Evolutionary conservation across 2,329 filamentous ascomycete species (phyloP).

Genomic region (Aspergillus transmontanensis): DNA sequence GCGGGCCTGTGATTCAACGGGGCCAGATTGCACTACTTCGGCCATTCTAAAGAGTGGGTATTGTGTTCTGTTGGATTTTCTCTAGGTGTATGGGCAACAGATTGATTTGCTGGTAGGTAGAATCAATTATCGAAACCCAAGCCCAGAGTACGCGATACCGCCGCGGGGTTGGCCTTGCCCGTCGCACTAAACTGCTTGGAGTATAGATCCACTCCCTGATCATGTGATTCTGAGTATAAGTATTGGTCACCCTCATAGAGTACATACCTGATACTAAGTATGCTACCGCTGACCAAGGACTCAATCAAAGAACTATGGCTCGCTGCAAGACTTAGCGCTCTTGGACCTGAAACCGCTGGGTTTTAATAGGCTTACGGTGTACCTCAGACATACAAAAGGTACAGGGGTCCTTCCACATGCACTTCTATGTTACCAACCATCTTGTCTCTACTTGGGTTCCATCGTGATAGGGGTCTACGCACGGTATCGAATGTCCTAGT

Average conservation of each 20-base stretch:
- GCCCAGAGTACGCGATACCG: neutral
- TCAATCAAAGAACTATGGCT: neutral
- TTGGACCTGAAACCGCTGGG: neutral
- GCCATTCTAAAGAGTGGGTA: conserved; percentile 27
- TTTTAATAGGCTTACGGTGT: no score
- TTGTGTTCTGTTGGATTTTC: neutral
- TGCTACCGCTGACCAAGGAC: neutral
- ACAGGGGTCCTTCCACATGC: no score
- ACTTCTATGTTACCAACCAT: no score
- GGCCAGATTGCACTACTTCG: conserved; percentile 35
- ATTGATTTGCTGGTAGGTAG: neutral
- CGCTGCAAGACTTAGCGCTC: neutral
- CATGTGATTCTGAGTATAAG: conserved; percentile 3
- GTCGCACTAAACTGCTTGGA: conserved; percentile 2
- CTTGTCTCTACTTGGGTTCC: no score
- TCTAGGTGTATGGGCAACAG: neutral
- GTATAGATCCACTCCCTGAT: neutral
- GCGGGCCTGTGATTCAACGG: conserved; percentile 52
- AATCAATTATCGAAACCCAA: neutral
- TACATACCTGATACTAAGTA: neutral
- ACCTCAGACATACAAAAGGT: no score
- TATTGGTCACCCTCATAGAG: neutral
- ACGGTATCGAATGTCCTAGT: no score
- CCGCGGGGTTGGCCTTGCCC: conserved; percentile 12
- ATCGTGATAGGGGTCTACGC: no score